Conservation (phyloP, 495 filamentous ascomycete species). For the Xylaria flabelliformis region DNA sequence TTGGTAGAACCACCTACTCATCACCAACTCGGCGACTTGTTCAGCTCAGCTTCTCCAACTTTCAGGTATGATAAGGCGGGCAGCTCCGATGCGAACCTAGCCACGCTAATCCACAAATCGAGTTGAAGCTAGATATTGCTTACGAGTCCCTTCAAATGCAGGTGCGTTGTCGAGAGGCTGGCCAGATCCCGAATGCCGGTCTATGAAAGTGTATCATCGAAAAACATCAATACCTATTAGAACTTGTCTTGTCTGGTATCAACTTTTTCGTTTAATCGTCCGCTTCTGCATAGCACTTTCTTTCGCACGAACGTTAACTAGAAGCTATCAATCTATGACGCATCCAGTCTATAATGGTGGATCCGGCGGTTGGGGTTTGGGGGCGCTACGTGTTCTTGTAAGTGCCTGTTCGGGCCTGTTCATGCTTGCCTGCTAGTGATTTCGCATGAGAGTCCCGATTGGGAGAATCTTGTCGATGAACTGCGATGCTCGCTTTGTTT, state of each 20-base stretch:
- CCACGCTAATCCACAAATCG: background rate
- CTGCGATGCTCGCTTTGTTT: slow-evolving; percentile 5
- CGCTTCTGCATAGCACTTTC: background rate
- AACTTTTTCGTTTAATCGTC: background rate
- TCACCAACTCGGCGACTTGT: background rate
- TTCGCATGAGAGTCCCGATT: slow-evolving; percentile 15
- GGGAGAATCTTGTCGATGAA: slow-evolving; percentile 3
- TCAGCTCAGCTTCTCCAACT: background rate
- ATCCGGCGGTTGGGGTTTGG: slow-evolving; percentile 3
- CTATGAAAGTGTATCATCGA: background rate
- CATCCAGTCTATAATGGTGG: slow-evolving; percentile 9
- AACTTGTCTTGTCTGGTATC: background rate
- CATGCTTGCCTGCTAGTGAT: background rate
- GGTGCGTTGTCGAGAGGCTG: background rate
- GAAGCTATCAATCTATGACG: slow-evolving; percentile 12
- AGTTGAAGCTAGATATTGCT: background rate
- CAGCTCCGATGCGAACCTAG: background rate
- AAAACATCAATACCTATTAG: background rate
- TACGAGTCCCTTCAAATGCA: background rate
- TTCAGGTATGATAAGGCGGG: background rate
- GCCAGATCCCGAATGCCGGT: background rate
- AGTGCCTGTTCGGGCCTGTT: background rate
- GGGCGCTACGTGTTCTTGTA: background rate
- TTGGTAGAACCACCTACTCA: background rate
- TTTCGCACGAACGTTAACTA: background rate